Percentiles rank a stretch among this genome's conserved stretches.
Evolutionary conservation across 306 rosid genomes (phyloP).

Genomic region (Sphenostylis stenocarpa): DNA sequence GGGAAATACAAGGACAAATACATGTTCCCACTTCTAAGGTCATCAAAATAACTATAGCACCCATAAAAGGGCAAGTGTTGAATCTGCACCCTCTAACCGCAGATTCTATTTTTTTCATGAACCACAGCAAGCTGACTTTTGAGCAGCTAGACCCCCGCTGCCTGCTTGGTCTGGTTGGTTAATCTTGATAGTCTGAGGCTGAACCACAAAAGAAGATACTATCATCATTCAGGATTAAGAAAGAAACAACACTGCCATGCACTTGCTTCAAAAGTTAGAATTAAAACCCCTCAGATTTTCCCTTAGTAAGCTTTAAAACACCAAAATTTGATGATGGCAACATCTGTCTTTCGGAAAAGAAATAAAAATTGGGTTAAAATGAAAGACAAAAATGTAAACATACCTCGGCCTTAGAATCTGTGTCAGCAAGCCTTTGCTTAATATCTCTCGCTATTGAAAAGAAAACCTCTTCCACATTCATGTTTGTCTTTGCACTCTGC

Average conservation of each 20-base stretch:
- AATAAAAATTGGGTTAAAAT: not conserved
- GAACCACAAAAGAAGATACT: constrained; percentile 27
- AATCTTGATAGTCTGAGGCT: constrained; percentile 69
- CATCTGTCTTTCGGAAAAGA: not conserved
- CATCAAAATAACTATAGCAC: constrained; percentile 32
- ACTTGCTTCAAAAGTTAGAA: not conserved
- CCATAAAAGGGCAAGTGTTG: constrained; percentile 26
- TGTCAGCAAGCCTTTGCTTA: constrained; percentile 72
- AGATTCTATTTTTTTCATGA: constrained; percentile 29
- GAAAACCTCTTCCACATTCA: constrained; percentile 85
- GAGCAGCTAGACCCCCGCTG: constrained; percentile 46
- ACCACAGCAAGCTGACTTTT: constrained; percentile 66
- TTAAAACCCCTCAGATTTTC: too few relatives aligned
- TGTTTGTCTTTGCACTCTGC: constrained; percentile 83
- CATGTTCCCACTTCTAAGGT: constrained; percentile 30
- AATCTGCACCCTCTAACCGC: constrained; percentile 30
- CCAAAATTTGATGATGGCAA: not conserved
- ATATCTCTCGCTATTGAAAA: constrained; percentile 76
- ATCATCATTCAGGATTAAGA: constrained; percentile 22
- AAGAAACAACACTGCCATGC: constrained; percentile 11
- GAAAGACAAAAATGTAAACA: constrained; percentile 1
- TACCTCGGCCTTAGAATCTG: constrained; percentile 67
- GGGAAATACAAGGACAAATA: constrained; percentile 36
- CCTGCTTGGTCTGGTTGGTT: constrained; percentile 49
- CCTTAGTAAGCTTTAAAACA: not conserved